phyloP scores from a whole-genome alignment of 225 moss, liverwort and hornwort genomes.

The Rhytidiadelphus loreus region DNA sequence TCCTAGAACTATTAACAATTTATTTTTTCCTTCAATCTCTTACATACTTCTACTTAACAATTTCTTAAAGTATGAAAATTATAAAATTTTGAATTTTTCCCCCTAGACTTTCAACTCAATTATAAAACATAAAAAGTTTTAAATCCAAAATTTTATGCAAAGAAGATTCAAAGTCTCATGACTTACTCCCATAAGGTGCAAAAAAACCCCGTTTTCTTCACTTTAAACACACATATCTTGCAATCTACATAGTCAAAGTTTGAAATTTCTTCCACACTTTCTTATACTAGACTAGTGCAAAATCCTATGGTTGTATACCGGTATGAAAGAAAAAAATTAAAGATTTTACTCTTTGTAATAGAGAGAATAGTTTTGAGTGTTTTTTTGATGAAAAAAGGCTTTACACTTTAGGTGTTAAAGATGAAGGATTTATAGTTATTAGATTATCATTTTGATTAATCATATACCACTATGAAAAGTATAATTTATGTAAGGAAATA shows the following conservation, averaged over 20 bases:
- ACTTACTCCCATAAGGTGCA: rapidly evolving
- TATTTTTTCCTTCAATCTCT: neutral
- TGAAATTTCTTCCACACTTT: neutral
- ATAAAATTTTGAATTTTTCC: neutral
- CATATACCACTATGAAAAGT: rapidly evolving
- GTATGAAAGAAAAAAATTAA: neutral
- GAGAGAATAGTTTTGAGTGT: neutral
- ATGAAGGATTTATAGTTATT: neutral
- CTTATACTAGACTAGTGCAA: neutral
- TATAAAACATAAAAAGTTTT: neutral
- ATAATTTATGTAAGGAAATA: neutral
- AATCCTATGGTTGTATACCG: neutral
- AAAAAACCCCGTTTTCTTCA: neutral
- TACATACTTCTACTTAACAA: too few species aligned
- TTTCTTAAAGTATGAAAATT: neutral
- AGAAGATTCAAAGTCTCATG: neutral
- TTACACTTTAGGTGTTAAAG: neutral
- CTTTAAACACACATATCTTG: neutral
- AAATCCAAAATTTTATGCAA: neutral
- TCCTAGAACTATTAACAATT: neutral
- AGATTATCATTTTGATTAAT: neutral
- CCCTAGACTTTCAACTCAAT: neutral
- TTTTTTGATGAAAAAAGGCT: neutral
- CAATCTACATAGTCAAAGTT: neutral
- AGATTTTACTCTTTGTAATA: neutral